Conservation (phyloP, 768 basidiomycete species). For the Mycena capillaripes region DNA sequence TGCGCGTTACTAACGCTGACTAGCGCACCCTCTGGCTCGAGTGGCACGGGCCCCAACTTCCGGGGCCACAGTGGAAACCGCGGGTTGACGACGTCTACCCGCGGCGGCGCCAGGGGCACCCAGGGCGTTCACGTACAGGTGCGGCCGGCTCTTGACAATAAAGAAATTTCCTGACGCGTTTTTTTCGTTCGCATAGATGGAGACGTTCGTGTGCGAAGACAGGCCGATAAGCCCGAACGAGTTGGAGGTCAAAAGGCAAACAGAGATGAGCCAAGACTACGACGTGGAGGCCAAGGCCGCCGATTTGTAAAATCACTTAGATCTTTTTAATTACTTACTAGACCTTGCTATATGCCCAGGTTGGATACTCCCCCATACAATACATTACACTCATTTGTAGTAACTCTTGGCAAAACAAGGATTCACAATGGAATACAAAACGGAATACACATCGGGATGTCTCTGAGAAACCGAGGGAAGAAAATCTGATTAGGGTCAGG, state of each 20-base stretch:
- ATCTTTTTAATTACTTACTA: no score
- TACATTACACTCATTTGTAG: no score
- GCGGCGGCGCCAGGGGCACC: conserved; percentile 31
- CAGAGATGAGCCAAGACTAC: conserved; percentile 38
- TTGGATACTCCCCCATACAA: no score
- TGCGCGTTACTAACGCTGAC: neutral
- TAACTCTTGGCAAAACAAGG: no score
- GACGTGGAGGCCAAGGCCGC: conserved; percentile 48
- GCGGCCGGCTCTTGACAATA: neutral
- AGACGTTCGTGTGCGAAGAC: conserved; percentile 60
- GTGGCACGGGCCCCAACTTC: conserved; percentile 35
- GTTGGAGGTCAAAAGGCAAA: conserved; percentile 45
- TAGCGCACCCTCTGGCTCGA: conserved; percentile 44
- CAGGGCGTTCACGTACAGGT: conserved; percentile 64
- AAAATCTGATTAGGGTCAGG: no score
- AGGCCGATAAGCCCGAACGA: conserved; percentile 37
- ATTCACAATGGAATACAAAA: no score
- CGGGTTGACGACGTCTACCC: conserved; percentile 39
- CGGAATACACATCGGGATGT: no score
- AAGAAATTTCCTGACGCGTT: neutral
- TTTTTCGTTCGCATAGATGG: conserved; percentile 51
- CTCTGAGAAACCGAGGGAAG: no score
- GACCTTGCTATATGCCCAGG: no score
- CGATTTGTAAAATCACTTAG: neutral
- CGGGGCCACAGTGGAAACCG: conserved; percentile 42